Percentiles rank a stretch among this genome's conserved stretches.
These are phyloP conservation scores for Noccaea bulbosa DNA, from an alignment of 345 rosid genomes.

Conservation along the genomic window DNA sequence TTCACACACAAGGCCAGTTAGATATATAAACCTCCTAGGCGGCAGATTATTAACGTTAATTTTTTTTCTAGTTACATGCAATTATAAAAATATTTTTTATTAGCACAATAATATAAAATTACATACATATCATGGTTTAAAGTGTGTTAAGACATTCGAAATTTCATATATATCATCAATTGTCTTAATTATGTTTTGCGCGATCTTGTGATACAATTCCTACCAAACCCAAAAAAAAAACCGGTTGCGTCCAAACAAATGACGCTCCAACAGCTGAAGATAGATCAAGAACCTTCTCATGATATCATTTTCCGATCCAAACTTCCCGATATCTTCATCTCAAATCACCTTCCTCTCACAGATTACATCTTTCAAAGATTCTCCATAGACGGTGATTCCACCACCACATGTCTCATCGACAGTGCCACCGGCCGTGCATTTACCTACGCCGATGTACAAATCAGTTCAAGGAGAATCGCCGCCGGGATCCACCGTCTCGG, in stretches of 20 bases:
- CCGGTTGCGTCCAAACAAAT: constrained; percentile 1
- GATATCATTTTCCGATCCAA: constrained; percentile 69
- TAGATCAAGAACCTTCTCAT: constrained; percentile 34
- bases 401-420: constrained; percentile 62
- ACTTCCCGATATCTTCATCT: constrained; percentile 78
- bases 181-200: no score
- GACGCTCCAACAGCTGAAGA: constrained; percentile 34
- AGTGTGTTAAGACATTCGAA: no score
- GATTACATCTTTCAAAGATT: constrained; percentile 64
- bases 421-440: constrained; percentile 60
- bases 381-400: constrained; percentile 44
- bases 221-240: no score
- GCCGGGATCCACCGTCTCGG: constrained; percentile 67
- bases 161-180: no score
- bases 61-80: no score
- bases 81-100: no score
- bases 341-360: constrained; percentile 72
- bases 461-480: constrained; percentile 54
- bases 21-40: no score
- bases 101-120: no score
- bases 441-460: constrained; percentile 71
- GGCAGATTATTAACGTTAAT: no score
- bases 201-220: no score
- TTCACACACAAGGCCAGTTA: no score
- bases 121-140: no score